Evolutionary conservation across 2,329 filamentous ascomycete species (phyloP).

Genomic region (Hymenoscyphus occultus): DNA sequence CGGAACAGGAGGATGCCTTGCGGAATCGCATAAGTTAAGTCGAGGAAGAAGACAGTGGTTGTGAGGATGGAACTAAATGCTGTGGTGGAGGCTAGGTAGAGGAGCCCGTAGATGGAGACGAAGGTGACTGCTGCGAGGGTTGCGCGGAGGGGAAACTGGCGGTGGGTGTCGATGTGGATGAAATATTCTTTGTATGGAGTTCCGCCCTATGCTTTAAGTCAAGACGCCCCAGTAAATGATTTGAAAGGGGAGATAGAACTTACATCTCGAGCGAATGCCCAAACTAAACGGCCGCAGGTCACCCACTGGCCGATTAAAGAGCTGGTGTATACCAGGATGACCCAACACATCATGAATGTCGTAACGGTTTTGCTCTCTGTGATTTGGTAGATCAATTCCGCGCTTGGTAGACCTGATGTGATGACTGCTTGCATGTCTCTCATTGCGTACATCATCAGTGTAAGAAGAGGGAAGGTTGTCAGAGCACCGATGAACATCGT

Average conservation of each 20-base stretch:
- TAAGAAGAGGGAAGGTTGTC: constrained; percentile 63
- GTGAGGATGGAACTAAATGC: constrained; percentile 77
- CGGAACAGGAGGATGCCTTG: constrained; percentile 67
- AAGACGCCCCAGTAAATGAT: neutral
- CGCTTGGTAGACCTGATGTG: constrained; percentile 67
- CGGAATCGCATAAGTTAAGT: constrained; percentile 69
- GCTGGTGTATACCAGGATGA: neutral
- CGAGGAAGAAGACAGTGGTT: constrained; percentile 73
- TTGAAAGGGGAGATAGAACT: no score
- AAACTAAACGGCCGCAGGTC: constrained; percentile 4
- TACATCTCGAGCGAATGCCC: constrained; percentile 10
- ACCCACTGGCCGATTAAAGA: constrained; percentile 1
- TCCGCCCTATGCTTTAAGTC: constrained; percentile 29
- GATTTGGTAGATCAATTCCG: constrained; percentile 64
- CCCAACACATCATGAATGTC: constrained; percentile 7
- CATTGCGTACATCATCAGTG: constrained; percentile 72
- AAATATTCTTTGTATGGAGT: constrained; percentile 57
- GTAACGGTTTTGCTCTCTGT: constrained; percentile 4
- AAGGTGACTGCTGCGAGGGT: constrained; percentile 48
- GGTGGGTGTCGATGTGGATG: constrained; percentile 9
- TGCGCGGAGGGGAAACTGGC: constrained; percentile 10
- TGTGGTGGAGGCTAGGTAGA: constrained; percentile 72
- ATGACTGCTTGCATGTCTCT: constrained; percentile 63
- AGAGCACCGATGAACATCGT: constrained; percentile 63
- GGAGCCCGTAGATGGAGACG: constrained; percentile 63